A percentile compares a stretch with the other conserved stretches of the same genome.
Conservation (phyloP, 2,329 filamentous ascomycete species). For the Ciborinia camelliae region DNA sequence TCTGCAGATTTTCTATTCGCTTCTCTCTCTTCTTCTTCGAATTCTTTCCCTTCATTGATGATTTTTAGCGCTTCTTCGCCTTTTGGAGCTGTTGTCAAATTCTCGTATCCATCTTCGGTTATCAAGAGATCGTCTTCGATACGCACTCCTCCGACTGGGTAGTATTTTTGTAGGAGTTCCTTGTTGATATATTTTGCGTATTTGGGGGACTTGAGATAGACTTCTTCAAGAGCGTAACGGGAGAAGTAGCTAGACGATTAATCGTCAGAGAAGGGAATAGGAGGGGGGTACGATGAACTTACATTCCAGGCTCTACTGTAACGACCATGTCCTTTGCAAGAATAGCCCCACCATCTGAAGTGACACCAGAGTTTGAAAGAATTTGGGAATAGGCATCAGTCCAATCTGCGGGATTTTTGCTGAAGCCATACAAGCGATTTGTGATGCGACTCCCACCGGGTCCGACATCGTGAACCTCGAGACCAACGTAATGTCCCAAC, state of each 20-base stretch:
- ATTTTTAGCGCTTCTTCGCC: constrained; percentile 65
- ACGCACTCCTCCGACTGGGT: constrained; percentile 79
- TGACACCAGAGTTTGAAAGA: constrained; percentile 13
- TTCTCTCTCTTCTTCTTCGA: constrained; percentile 8
- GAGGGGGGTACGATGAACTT: constrained; percentile 33
- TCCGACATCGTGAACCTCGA: constrained; percentile 61
- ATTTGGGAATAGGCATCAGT: constrained; percentile 23
- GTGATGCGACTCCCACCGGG: constrained; percentile 36
- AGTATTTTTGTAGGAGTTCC: constrained; percentile 64
- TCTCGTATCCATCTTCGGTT: constrained; percentile 74
- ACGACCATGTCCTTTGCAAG: constrained; percentile 64
- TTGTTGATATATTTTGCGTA: constrained; percentile 64
- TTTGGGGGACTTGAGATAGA: constrained; percentile 56
- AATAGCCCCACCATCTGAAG: constrained; percentile 32
- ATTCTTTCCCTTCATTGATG: constrained; percentile 41
- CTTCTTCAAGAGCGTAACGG: constrained; percentile 67
- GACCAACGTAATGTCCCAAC: constrained; percentile 53
- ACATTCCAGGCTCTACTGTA: constrained; percentile 75
- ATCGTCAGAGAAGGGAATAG: background rate
- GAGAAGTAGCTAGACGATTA: constrained; percentile 62
- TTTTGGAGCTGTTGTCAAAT: constrained; percentile 78
- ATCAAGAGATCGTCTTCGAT: constrained; percentile 91
- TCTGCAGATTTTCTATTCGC: constrained; percentile 15
- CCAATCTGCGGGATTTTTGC: constrained; percentile 18
- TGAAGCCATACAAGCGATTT: constrained; percentile 36